Evolutionary conservation across 2,329 filamentous ascomycete genomes (phyloP).

Genomic region (Microdochium paspali): DNA sequence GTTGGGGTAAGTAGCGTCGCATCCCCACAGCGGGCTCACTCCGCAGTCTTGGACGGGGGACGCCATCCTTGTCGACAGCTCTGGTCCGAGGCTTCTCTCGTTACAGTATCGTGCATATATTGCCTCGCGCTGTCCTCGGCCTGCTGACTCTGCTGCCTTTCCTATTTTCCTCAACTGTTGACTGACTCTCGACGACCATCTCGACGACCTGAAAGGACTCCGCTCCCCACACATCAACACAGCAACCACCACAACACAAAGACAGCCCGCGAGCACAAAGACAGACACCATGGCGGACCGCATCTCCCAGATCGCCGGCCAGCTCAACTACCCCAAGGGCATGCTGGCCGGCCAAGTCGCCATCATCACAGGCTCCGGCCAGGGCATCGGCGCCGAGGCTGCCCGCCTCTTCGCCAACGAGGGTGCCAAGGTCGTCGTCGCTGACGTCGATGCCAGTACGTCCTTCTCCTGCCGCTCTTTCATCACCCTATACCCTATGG

Average conservation of each 20-base stretch:
- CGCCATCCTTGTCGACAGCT: too few species aligned
- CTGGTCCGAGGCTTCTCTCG: too few species aligned
- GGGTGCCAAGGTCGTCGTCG: slow-evolving; percentile 74
- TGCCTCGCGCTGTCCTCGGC: too few species aligned
- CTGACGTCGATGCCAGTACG: slow-evolving; percentile 69
- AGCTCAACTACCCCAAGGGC: slow-evolving; percentile 75
- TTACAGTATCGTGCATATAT: too few species aligned
- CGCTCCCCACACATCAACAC: too few species aligned
- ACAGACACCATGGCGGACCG: slow-evolving; percentile 40
- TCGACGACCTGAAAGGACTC: too few species aligned
- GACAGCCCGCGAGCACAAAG: not conserved
- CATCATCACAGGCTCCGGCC: slow-evolving; percentile 79
- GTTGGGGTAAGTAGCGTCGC: not conserved
- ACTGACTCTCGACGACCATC: too few species aligned
- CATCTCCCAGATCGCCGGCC: slow-evolving; percentile 61
- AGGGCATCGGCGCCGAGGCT: slow-evolving; percentile 81
- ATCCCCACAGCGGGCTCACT: too few species aligned
- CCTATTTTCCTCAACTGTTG: too few species aligned
- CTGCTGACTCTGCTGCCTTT: too few species aligned
- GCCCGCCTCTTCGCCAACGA: slow-evolving; percentile 79
- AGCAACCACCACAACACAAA: not conserved
- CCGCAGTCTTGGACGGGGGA: too few species aligned
- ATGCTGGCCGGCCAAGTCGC: slow-evolving; percentile 72
- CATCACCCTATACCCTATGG: not conserved
- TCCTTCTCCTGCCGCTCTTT: slow-evolving; percentile 1